Evolutionary conservation across 2,329 filamentous ascomycete species (phyloP).

Genomic region (Monosporascus sp.): DNA sequence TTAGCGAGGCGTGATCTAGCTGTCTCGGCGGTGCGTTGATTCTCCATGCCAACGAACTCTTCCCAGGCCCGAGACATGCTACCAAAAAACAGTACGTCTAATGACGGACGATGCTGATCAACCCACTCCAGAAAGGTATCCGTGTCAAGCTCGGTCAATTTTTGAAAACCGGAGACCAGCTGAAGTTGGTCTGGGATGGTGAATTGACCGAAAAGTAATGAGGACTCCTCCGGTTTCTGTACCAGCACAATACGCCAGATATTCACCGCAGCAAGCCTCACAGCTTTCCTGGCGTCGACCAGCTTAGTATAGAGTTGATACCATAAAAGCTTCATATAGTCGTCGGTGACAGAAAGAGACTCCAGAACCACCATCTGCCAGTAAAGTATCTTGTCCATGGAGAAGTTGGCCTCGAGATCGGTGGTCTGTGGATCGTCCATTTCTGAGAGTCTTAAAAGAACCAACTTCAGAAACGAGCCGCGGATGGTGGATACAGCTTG

Average conservation of each 20-base stretch:
- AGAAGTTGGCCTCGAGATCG: slow-evolving; percentile 59
- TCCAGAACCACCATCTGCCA: slow-evolving; percentile 92
- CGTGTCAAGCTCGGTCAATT: slow-evolving; percentile 82
- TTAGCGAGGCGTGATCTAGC: slow-evolving; percentile 64
- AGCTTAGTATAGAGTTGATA: slow-evolving; percentile 90
- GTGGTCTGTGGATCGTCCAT: slow-evolving; percentile 61
- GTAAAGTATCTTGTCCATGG: slow-evolving; percentile 82
- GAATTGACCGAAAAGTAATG: slow-evolving; percentile 65
- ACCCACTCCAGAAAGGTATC: slow-evolving; percentile 85
- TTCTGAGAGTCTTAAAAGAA: slow-evolving; percentile 77
- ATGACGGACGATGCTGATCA: slow-evolving; percentile 68
- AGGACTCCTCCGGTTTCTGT: slow-evolving; percentile 82
- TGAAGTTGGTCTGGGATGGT: slow-evolving; percentile 65
- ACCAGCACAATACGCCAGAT: slow-evolving; percentile 90
- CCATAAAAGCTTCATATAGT: slow-evolving; percentile 79
- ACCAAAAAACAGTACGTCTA: slow-evolving; percentile 79
- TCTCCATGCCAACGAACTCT: slow-evolving; percentile 77
- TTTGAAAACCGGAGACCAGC: slow-evolving; percentile 72
- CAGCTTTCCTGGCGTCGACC: slow-evolving; percentile 59
- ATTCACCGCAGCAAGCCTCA: slow-evolving; percentile 72
- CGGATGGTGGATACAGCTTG: slow-evolving; percentile 75
- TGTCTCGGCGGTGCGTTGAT: slow-evolving; percentile 71
- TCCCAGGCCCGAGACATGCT: slow-evolving; percentile 82
- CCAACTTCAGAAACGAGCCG: slow-evolving; percentile 69
- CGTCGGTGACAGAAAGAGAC: slow-evolving; percentile 70